Evolutionary conservation across 1,284 basidiomycete species (phyloP).

Genomic region (Exobasidium rhododendri): DNA sequence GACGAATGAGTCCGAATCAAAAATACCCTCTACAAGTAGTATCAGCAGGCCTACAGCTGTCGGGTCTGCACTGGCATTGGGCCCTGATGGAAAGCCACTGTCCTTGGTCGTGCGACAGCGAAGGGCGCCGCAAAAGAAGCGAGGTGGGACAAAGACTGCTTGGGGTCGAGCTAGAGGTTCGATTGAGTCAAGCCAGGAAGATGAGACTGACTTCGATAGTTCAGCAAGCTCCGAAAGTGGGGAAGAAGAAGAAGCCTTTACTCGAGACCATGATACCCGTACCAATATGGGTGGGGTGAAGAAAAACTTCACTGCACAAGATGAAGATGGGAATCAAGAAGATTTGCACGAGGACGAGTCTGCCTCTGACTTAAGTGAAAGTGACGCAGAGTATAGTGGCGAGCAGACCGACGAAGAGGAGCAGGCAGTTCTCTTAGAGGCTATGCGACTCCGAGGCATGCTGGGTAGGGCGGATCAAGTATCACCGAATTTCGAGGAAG

Average conservation of each 20-base stretch:
- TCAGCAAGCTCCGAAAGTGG: slow-evolving; percentile 27
- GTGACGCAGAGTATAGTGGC: slow-evolving; percentile 13
- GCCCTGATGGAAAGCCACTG: slow-evolving; percentile 37
- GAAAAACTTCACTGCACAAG: no score
- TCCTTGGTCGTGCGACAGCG: slow-evolving; percentile 29
- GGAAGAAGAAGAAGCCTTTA: slow-evolving; percentile 17
- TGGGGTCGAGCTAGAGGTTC: not conserved
- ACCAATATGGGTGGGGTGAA: no score
- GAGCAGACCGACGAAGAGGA: slow-evolving; percentile 45
- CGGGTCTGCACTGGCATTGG: slow-evolving; percentile 47
- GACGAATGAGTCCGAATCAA: no score
- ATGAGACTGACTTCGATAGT: slow-evolving; percentile 34
- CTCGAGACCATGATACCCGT: no score
- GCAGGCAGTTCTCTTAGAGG: slow-evolving; percentile 42
- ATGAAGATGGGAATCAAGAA: slow-evolving; percentile 15
- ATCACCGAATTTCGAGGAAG: slow-evolving; percentile 1
- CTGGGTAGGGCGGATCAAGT: slow-evolving; percentile 4
- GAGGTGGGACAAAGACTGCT: not conserved
- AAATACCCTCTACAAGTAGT: no score
- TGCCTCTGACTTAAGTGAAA: slow-evolving; percentile 2
- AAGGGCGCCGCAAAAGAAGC: slow-evolving; percentile 32
- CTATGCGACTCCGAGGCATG: slow-evolving; percentile 43
- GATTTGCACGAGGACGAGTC: slow-evolving; percentile 16
- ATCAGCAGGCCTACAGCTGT: slow-evolving; percentile 23
- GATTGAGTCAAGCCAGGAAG: slow-evolving; percentile 9